Percentiles rank a stretch among this genome's conserved stretches.
Conservation (phyloP, 2,329 filamentous ascomycete genomes). For the Hymenoscyphus albidus region DNA sequence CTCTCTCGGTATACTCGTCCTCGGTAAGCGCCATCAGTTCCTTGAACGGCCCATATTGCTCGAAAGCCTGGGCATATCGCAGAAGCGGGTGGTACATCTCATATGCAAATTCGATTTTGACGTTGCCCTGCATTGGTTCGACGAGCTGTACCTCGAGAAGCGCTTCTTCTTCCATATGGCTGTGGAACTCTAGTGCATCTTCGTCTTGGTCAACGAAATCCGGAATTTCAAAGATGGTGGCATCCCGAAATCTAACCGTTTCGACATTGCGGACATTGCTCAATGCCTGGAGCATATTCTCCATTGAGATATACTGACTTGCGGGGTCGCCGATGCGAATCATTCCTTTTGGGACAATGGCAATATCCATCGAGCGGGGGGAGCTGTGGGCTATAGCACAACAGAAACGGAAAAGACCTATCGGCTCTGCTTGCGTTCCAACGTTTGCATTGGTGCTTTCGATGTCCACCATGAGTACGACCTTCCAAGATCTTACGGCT, state of each 20-base stretch:
- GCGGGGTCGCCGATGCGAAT: background rate
- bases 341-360: background rate
- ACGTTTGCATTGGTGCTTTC: background rate
- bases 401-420: background rate
- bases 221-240: background rate
- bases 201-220: background rate
- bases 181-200: background rate
- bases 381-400: background rate
- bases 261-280: background rate
- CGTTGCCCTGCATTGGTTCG: background rate
- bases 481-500: background rate
- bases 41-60: background rate
- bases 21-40: background rate
- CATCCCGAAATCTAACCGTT: background rate
- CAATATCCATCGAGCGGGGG: background rate
- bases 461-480: background rate
- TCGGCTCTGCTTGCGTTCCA: background rate
- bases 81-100: constrained; percentile 5
- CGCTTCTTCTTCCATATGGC: background rate
- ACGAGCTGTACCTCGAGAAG: background rate
- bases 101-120: constrained; percentile 4
- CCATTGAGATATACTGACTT: background rate
- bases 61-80: constrained; percentile 1
- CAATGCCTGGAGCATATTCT: background rate
- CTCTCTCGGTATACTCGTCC: background rate